A percentile compares a stretch with the other conserved stretches of the same genome.
These are phyloP conservation scores for Pezicula carpinea DNA, from an alignment of 2,329 filamentous ascomycete genomes.

Conservation along the genomic window DNA sequence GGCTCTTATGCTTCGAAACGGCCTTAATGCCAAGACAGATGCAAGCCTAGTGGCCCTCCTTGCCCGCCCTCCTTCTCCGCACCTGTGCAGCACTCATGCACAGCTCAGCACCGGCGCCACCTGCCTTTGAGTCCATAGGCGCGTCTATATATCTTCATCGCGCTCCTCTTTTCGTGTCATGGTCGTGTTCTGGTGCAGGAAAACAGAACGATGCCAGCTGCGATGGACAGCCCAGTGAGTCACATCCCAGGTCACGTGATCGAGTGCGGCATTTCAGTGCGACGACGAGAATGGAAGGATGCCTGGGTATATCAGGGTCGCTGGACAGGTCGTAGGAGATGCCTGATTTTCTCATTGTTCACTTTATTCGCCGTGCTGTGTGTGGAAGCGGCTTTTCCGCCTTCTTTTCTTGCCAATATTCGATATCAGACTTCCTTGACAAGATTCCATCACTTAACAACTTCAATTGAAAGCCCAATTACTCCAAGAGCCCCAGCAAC, in stretches of 20 bases:
- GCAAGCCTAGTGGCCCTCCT: conserved; percentile 17
- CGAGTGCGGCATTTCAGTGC: conserved; percentile 5
- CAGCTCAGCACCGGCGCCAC: background rate
- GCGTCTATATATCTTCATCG: background rate
- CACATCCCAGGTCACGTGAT: conserved; percentile 6
- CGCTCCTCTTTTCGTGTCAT: conserved; percentile 14
- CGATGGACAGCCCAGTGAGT: conserved; percentile 10
- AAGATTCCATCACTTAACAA: conserved; percentile 1
- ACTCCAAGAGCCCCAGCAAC: too few species aligned
- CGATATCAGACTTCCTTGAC: background rate
- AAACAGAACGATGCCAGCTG: background rate
- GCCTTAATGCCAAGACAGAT: conserved; percentile 4
- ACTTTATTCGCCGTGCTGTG: conserved; percentile 3
- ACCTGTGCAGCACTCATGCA: background rate
- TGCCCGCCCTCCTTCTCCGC: conserved; percentile 48
- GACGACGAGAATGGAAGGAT: background rate
- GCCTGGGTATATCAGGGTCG: conserved; percentile 15
- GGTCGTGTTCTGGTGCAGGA: conserved; percentile 21
- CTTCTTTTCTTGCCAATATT: background rate
- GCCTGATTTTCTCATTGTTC: background rate
- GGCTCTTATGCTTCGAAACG: conserved; percentile 7
- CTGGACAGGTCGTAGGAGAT: background rate
- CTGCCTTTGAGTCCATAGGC: background rate
- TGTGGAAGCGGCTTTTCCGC: conserved; percentile 1
- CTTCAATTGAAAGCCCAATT: too few species aligned